Percentiles rank a stretch among this genome's conserved stretches.
Conservation (phyloP, 2,329 filamentous ascomycete genomes). For the Dendrostoma leiphaemia region DNA sequence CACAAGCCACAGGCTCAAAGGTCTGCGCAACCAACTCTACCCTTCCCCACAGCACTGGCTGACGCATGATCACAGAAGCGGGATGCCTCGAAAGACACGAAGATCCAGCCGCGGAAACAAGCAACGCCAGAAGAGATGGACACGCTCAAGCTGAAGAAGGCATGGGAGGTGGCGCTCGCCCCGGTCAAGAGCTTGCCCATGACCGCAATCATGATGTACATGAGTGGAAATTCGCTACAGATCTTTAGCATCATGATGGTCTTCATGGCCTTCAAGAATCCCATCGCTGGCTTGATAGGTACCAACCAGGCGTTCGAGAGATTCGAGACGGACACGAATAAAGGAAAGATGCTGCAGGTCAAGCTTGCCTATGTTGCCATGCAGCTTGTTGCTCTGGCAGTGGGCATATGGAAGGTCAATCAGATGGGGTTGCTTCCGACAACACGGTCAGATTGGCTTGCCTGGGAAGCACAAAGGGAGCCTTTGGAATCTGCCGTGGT, state of each 20-base stretch:
- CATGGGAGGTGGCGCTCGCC: slow-evolving; percentile 93
- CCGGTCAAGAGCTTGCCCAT: slow-evolving; percentile 94
- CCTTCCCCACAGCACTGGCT: background rate
- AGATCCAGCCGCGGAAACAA: slow-evolving; percentile 56
- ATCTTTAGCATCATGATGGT: slow-evolving; percentile 99
- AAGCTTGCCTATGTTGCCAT: slow-evolving; percentile 87
- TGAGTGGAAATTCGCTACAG: slow-evolving; percentile 97
- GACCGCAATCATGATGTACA: slow-evolving; percentile 99
- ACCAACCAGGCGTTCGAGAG: slow-evolving; percentile 88
- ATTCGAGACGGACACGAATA: slow-evolving; percentile 81
- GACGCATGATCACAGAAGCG: slow-evolving; percentile 40
- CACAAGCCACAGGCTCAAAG: slow-evolving; percentile 53
- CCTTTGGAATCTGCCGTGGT: slow-evolving; percentile 65
- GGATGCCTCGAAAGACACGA: slow-evolving; percentile 45
- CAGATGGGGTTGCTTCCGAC: slow-evolving; percentile 94
- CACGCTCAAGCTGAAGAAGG: slow-evolving; percentile 95
- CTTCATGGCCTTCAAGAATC: slow-evolving; percentile 97
- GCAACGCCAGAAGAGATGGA: slow-evolving; percentile 85
- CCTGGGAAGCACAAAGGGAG: slow-evolving; percentile 80
- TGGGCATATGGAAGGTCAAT: slow-evolving; percentile 97
- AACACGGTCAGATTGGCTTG: slow-evolving; percentile 94
- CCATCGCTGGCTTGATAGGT: slow-evolving; percentile 76
- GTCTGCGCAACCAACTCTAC: slow-evolving; percentile 33
- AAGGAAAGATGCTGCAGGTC: slow-evolving; percentile 70
- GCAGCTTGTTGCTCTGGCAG: slow-evolving; percentile 77